Percentiles rank a stretch among this genome's conserved stretches.
phyloP scores from a whole-genome alignment of 345 rosid species.

The Populus nigra region DNA sequence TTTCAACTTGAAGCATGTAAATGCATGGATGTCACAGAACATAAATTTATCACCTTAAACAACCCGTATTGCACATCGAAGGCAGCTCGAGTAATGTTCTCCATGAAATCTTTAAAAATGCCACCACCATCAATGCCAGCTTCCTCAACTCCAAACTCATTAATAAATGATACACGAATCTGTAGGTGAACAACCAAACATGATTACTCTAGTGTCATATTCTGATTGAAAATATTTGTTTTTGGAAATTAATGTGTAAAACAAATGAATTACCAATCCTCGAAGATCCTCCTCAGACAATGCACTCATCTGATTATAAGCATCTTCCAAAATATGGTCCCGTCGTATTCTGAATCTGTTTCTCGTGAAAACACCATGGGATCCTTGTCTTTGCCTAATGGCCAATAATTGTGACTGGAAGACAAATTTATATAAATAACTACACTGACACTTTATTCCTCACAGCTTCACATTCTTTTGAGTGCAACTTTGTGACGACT shows the following conservation, averaged over 20 bases:
- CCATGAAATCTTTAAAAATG: slow-evolving; percentile 99
- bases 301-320: slow-evolving; percentile 92
- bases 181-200: slow-evolving; percentile 35
- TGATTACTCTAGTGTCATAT: slow-evolving; percentile 13
- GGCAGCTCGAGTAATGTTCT: slow-evolving; percentile 93
- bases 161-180: slow-evolving; percentile 94
- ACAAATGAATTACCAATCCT: slow-evolving; percentile 57
- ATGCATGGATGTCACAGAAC: not conserved
- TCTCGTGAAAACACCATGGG: slow-evolving; percentile 71
- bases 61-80: slow-evolving; percentile 96
- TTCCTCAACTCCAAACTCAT: slow-evolving; percentile 99
- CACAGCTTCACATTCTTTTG: not conserved
- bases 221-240: not conserved
- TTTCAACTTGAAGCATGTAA: not conserved
- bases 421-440: slow-evolving; percentile 6
- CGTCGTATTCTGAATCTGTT: slow-evolving; percentile 90
- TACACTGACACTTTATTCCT: not conserved
- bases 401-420: slow-evolving; percentile 71
- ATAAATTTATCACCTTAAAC: slow-evolving; percentile 67
- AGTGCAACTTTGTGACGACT: slow-evolving; percentile 31
- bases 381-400: slow-evolving; percentile 67
- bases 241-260: slow-evolving; percentile 4
- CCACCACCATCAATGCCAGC: slow-evolving; percentile 99
- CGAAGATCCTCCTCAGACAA: slow-evolving; percentile 94
- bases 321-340: slow-evolving; percentile 96